Evolutionary conservation across 108 stramenopile species (phyloP), one percentile per base, ranked within the genome.

Genomic region (Nannochloropsis salina): DNA sequence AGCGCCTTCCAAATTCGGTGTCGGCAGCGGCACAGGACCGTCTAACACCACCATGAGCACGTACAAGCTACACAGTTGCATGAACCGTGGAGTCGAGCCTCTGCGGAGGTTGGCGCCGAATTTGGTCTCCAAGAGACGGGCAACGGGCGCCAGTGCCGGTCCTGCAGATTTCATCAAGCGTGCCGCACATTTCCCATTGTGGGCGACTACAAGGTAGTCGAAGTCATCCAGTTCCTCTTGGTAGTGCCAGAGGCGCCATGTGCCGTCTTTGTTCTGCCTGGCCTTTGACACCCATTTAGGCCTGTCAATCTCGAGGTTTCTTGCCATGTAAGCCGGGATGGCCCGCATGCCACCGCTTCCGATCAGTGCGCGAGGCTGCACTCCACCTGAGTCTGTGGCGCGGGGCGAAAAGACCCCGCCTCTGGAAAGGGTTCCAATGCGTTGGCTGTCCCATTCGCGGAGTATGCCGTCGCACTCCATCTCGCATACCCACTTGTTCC

Each of bases 101-200:
- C 61, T 2, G n/a, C 61, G 61, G 8, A 74, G 4, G 61, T n/a
- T 74, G 20, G 61, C 61, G 20, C 61, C 61, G n/a, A 74, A 74
- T 8, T 74, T 74, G 15, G 61, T 74, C n/a, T 74, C 61, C 20
- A 74, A n/a, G 15, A 74, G n/a, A 2, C 61, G 61, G n/a, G 61
- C 61, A 6, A 74, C 61, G 15, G 61, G 61, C n/a, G 61, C 61
- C 61, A 74, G 61, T 15, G 61, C 81, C 81, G 11, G 22, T 4
- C 81, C 81, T 22, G 81, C 81, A 12, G 81, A 41, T 22, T 41
- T 81, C 22, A 31, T 31, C 20, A 81, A 40, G 3, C 81, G 81
- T n/a, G 81, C 81, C 6, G 81, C 81, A 40, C 81, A 81, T 40
- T 81, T 81, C 40, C 81, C 81, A 9, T 81, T 81, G 81, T 81